These are phyloP conservation scores for Claviceps humidiphila DNA, from an alignment of 2,329 filamentous ascomycete genomes.

Conservation along the genomic window DNA sequence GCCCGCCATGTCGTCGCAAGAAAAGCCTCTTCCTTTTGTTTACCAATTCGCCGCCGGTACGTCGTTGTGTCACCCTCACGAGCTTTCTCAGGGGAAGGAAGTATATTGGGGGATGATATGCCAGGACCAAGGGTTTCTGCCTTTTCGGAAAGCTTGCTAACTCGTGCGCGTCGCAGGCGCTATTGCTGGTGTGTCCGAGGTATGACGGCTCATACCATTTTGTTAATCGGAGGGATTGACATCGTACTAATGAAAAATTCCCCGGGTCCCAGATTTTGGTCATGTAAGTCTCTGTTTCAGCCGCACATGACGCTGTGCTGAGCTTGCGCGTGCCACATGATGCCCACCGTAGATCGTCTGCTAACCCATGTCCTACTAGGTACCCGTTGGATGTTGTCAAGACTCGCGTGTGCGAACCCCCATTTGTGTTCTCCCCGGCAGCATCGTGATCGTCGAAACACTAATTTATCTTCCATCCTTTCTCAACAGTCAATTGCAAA, in stretches of 20 bases:
- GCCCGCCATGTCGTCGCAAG: slow-evolving; percentile 49
- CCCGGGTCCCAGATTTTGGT: slow-evolving; percentile 55
- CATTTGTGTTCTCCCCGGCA: slow-evolving; percentile 3
- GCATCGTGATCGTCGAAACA: slow-evolving; percentile 4
- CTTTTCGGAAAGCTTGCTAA: slow-evolving; percentile 5
- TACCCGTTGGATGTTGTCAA: slow-evolving; percentile 98
- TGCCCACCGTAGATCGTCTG: background rate
- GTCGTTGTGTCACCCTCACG: slow-evolving; percentile 19
- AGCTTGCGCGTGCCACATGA: background rate
- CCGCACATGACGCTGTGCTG: background rate
- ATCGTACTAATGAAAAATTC: slow-evolving; percentile 1
- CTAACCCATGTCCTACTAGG: slow-evolving; percentile 36
- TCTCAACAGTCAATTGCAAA: slow-evolving; percentile 65
- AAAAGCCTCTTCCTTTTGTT: slow-evolving; percentile 73
- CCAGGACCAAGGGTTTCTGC: background rate
- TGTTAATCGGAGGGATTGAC: background rate
- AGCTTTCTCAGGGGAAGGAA: background rate
- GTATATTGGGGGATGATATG: background rate
- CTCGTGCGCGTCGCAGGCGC: slow-evolving; percentile 43
- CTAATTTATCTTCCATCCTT: slow-evolving; percentile 4
- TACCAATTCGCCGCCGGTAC: slow-evolving; percentile 91
- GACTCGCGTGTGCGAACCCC: slow-evolving; percentile 69
- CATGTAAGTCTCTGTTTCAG: slow-evolving; percentile 44
- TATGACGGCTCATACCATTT: slow-evolving; percentile 23
- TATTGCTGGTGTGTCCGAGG: slow-evolving; percentile 95